Evolutionary conservation across 495 filamentous ascomycete genomes (phyloP).

Genomic region (Xylaria grammica): DNA sequence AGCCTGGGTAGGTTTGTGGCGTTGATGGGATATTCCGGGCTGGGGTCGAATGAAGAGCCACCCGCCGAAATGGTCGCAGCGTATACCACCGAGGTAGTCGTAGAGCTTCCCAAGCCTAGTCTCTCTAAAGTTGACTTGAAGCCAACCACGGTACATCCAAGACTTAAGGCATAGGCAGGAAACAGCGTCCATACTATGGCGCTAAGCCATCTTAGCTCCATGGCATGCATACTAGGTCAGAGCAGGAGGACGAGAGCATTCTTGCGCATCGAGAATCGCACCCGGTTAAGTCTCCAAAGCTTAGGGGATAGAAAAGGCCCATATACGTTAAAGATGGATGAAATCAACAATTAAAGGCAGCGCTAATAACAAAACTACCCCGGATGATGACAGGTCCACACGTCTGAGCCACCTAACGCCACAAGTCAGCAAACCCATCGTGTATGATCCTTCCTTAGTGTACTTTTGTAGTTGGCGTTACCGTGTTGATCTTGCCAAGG

Average conservation of each 20-base stretch:
- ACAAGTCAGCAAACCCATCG: background rate
- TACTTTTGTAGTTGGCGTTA: too few species aligned
- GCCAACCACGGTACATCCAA: background rate
- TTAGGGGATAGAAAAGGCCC: too few species aligned
- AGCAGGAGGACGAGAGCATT: background rate
- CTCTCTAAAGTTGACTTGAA: background rate
- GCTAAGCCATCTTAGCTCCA: background rate
- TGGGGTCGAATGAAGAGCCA: slow-evolving; percentile 11
- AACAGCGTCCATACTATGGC: background rate
- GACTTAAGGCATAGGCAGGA: background rate
- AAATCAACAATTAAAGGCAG: too few species aligned
- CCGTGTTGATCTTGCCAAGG: too few species aligned
- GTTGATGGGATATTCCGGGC: slow-evolving; percentile 23
- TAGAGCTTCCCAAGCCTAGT: background rate
- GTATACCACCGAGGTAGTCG: background rate
- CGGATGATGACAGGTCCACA: background rate
- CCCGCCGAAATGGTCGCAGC: background rate
- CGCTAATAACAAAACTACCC: too few species aligned
- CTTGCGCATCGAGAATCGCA: too few species aligned
- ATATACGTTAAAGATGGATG: too few species aligned
- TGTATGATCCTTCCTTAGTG: too few species aligned
- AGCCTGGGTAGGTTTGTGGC: slow-evolving; percentile 48
- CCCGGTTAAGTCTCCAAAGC: too few species aligned
- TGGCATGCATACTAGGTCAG: background rate
- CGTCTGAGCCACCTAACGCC: background rate